Conservation (phyloP, 1,139 yeast genomes). For the Suhomyces wounanorum region DNA sequence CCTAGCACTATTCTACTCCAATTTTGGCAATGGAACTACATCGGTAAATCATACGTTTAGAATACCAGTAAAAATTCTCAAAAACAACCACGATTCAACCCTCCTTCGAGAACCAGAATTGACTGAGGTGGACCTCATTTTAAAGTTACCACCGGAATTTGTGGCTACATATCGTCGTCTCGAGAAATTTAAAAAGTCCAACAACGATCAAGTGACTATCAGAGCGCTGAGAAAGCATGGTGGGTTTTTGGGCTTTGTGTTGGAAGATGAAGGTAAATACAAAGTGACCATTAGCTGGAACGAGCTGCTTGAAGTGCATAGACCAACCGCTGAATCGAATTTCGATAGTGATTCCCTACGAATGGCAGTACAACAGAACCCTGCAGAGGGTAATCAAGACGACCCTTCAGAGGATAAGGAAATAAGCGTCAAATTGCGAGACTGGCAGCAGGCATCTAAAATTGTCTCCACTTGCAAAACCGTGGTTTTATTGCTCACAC, state of each 20-base stretch:
- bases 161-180: constrained; percentile 51
- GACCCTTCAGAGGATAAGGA: constrained; percentile 34
- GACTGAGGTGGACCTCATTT: constrained; percentile 47
- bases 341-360: constrained; percentile 27
- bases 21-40: constrained; percentile 32
- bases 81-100: constrained; percentile 44
- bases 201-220: constrained; percentile 36
- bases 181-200: constrained; percentile 53
- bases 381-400: constrained; percentile 18
- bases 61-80: constrained; percentile 57
- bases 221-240: constrained; percentile 36
- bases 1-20: constrained; percentile 52
- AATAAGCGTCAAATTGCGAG: constrained; percentile 49
- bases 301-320: constrained; percentile 40
- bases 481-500: constrained; percentile 51
- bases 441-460: constrained; percentile 60
- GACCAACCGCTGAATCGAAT: constrained; percentile 23
- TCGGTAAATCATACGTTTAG: constrained; percentile 58
- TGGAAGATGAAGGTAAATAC: constrained; percentile 56
- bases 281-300: constrained; percentile 62
- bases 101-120: constrained; percentile 51
- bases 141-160: constrained; percentile 53
- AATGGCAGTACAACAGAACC: constrained; percentile 17
- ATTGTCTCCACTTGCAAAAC: constrained; percentile 56
- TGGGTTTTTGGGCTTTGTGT: constrained; percentile 48